Percentiles rank a stretch among this genome's conserved stretches.
These are phyloP conservation scores for Oryza coarctata DNA, from an alignment of 176 grass and related monocot genomes.

Conservation along the genomic window DNA sequence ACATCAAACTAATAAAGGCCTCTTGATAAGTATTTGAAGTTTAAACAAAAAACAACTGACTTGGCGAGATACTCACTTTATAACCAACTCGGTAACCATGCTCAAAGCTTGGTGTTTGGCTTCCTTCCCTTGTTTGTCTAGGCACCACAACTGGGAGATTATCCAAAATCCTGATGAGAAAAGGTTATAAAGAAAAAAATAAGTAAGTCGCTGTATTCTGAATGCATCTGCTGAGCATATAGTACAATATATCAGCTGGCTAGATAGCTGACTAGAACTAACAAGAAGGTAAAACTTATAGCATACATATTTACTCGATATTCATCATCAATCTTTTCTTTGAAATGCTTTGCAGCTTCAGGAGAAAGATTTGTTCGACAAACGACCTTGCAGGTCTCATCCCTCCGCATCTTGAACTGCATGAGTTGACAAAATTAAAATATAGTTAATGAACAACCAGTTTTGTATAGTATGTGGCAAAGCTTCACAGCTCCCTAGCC, in stretches of 20 bases:
- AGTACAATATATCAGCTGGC: neutral
- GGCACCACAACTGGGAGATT: constrained; percentile 81
- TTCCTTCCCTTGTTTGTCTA: constrained; percentile 66
- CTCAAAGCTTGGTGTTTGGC: constrained; percentile 58
- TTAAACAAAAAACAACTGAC: neutral
- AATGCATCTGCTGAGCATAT: constrained; percentile 14
- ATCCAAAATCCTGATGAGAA: constrained; percentile 64
- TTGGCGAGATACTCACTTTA: constrained; percentile 45
- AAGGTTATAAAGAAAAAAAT: neutral
- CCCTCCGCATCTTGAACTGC: constrained; percentile 78
- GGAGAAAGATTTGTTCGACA: constrained; percentile 54
- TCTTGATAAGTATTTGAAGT: constrained; percentile 16
- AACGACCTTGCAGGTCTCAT: constrained; percentile 67
- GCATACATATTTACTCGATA: constrained; percentile 85
- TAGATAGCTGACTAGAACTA: neutral
- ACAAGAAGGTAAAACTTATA: neutral
- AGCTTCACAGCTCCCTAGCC: neutral
- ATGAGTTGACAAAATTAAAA: constrained; percentile 11
- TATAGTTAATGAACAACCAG: neutral
- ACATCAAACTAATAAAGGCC: constrained; percentile 18
- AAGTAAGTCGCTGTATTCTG: constrained; percentile 9
- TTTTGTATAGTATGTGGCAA: neutral
- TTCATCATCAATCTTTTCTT: constrained; percentile 88
- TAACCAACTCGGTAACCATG: constrained; percentile 85
- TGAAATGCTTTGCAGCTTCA: constrained; percentile 80